Conservation (phyloP, 2,329 filamentous ascomycete genomes). For the Paradendryphiella salina region DNA sequence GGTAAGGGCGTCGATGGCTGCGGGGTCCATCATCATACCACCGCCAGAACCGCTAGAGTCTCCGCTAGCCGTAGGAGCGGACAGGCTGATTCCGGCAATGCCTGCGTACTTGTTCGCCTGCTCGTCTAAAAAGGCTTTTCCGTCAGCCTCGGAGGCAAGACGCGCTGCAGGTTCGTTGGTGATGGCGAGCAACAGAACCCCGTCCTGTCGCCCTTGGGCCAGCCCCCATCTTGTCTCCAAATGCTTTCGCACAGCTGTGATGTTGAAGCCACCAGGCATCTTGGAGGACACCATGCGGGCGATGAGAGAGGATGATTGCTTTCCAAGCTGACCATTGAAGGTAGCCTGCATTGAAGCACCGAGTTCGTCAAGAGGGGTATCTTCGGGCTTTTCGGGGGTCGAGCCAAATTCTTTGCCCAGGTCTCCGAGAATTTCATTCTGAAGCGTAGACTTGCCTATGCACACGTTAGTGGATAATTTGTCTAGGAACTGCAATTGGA, state of each 20-base stretch:
- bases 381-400: slow-evolving; percentile 97
- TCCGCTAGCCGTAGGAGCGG: slow-evolving; percentile 69
- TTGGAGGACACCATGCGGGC: slow-evolving; percentile 96
- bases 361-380: slow-evolving; percentile 93
- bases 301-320: slow-evolving; percentile 90
- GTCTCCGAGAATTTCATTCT: slow-evolving; percentile 98
- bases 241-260: slow-evolving; percentile 93
- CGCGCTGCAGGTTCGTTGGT: slow-evolving; percentile 91
- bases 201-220: slow-evolving; percentile 83
- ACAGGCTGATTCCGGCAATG: slow-evolving; percentile 79
- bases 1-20: slow-evolving; percentile 92
- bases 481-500: slow-evolving; percentile 23
- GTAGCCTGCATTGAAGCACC: slow-evolving; percentile 95
- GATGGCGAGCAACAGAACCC: slow-evolving; percentile 81
- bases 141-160: slow-evolving; percentile 85
- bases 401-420: slow-evolving; percentile 98
- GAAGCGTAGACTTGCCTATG: slow-evolving; percentile 92
- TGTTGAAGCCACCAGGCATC: slow-evolving; percentile 99
- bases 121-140: slow-evolving; percentile 88
- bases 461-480: slow-evolving; percentile 19
- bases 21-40: slow-evolving; percentile 99
- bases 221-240: slow-evolving; percentile 93
- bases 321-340: slow-evolving; percentile 98
- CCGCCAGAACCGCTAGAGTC: slow-evolving; percentile 71
- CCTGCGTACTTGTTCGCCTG: slow-evolving; percentile 87